A percentile compares a stretch with the other conserved stretches of the same genome.
These are phyloP conservation scores for Microglena sp. DNA, from an alignment of 139 green algal species.

Conservation along the genomic window DNA sequence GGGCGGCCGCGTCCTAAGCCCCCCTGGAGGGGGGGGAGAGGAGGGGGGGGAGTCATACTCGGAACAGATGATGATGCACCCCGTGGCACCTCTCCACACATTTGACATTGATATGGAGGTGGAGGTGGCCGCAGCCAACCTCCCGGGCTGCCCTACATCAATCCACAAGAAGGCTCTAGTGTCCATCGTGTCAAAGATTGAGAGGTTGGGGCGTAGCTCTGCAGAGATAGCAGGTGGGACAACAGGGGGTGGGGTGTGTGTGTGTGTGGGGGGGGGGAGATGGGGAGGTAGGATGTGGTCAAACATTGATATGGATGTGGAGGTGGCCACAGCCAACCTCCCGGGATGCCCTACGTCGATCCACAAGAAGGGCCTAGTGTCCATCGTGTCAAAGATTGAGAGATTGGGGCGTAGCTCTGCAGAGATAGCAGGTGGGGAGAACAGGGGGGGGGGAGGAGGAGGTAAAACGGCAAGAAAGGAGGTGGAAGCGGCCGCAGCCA, in stretches of 20 bases:
- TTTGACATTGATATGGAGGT: constrained; percentile 14
- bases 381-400: too few relatives aligned
- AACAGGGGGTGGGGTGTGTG: neutral
- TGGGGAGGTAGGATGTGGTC: neutral
- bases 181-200: too few relatives aligned
- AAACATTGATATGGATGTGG: neutral
- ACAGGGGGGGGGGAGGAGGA: too few relatives aligned
- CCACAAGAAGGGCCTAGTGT: too few relatives aligned
- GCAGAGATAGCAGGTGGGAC: too few relatives aligned
- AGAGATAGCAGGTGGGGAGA: too few relatives aligned
- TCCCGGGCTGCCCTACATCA: too few relatives aligned
- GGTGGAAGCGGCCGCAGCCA: neutral
- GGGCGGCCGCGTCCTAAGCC: too few relatives aligned
- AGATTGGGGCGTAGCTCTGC: too few relatives aligned
- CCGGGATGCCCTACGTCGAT: too few relatives aligned
- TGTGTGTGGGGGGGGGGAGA: neutral
- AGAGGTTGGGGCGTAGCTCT: too few relatives aligned
- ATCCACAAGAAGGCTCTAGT: too few relatives aligned
- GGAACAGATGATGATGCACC: constrained; percentile 14
- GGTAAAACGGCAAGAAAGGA: neutral
- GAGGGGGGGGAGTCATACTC: constrained; percentile 4
- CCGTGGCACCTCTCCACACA: constrained; percentile 17
- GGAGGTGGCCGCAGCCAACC: constrained; percentile 5
- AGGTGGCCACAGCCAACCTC: neutral
- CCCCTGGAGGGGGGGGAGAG: constrained; percentile 6